Conservation (phyloP, 192 early-diverging fungal species). For the Cetraspora pellucida region DNA sequence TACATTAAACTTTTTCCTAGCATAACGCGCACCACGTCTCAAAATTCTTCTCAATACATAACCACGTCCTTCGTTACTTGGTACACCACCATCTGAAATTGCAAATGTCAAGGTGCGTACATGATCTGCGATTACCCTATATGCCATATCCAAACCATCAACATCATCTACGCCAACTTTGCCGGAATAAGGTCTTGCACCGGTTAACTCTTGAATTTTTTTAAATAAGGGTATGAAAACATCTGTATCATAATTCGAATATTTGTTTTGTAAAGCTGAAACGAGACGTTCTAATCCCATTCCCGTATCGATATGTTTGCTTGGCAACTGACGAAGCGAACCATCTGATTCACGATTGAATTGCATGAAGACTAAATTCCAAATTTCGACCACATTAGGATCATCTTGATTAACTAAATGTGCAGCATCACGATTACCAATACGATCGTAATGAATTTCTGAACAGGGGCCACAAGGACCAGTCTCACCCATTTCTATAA, state of each 20-base stretch:
- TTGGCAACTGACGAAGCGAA: constrained; percentile 83
- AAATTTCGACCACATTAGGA: constrained; percentile 97
- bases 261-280: constrained; percentile 90
- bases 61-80: constrained; percentile 97
- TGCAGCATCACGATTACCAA: constrained; percentile 88
- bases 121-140: constrained; percentile 98
- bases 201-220: constrained; percentile 84
- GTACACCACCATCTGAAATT: constrained; percentile 94
- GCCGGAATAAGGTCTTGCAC: constrained; percentile 82
- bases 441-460: constrained; percentile 98
- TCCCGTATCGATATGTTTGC: constrained; percentile 98
- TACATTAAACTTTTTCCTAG: constrained; percentile 86
- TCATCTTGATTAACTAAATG: constrained; percentile 95
- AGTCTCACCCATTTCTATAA: constrained; percentile 91
- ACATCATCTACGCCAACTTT: constrained; percentile 86
- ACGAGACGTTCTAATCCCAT: constrained; percentile 96
- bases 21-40: constrained; percentile 92
- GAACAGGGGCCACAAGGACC: constrained; percentile 98
- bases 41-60: constrained; percentile 97
- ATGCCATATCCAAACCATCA: constrained; percentile 97
- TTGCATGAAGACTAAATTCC: constrained; percentile 99
- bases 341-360: constrained; percentile 96
- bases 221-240: constrained; percentile 82
- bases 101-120: constrained; percentile 94
- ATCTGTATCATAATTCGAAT: constrained; percentile 98